phyloP scores from a whole-genome alignment of 495 filamentous ascomycete genomes.

The Penicillium canariense region DNA sequence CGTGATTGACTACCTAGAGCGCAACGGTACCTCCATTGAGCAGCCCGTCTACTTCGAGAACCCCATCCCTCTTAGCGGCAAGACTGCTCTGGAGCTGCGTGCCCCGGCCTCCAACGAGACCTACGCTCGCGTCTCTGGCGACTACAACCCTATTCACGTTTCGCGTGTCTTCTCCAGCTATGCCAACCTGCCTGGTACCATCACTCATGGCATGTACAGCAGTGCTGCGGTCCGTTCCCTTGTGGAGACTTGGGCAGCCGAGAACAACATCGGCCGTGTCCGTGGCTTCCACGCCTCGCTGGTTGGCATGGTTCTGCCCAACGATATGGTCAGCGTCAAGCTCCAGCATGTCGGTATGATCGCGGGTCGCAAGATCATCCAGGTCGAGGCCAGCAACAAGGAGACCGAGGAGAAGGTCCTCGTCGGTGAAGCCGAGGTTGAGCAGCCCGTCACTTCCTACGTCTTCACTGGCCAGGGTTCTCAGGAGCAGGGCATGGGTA shows the following conservation, averaged over 20 bases:
- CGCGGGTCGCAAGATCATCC: slow-evolving; percentile 96
- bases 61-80: slow-evolving; percentile 90
- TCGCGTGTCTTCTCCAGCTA: slow-evolving; percentile 94
- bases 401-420: slow-evolving; percentile 95
- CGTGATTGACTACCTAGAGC: slow-evolving; percentile 91
- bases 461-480: slow-evolving; percentile 98
- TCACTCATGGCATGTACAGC: slow-evolving; percentile 99
- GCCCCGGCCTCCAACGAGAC: slow-evolving; percentile 97
- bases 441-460: slow-evolving; percentile 95
- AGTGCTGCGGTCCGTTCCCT: slow-evolving; percentile 95
- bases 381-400: slow-evolving; percentile 90
- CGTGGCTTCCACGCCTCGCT: slow-evolving; percentile 93
- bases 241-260: slow-evolving; percentile 99
- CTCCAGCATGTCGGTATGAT: slow-evolving; percentile 98
- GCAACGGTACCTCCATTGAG: slow-evolving; percentile 89
- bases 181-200: slow-evolving; percentile 90
- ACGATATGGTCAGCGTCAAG: slow-evolving; percentile 90
- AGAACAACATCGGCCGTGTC: slow-evolving; percentile 97
- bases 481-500: slow-evolving; percentile 99
- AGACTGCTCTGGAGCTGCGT: slow-evolving; percentile 78
- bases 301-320: slow-evolving; percentile 96
- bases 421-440: slow-evolving; percentile 92
- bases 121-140: slow-evolving; percentile 94
- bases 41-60: slow-evolving; percentile 98
- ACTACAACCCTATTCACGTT: slow-evolving; percentile 99